Base-by-base conservation (phyloP, 176 grass and related monocot genomes). In the Zoysia pacifica region DNA sequence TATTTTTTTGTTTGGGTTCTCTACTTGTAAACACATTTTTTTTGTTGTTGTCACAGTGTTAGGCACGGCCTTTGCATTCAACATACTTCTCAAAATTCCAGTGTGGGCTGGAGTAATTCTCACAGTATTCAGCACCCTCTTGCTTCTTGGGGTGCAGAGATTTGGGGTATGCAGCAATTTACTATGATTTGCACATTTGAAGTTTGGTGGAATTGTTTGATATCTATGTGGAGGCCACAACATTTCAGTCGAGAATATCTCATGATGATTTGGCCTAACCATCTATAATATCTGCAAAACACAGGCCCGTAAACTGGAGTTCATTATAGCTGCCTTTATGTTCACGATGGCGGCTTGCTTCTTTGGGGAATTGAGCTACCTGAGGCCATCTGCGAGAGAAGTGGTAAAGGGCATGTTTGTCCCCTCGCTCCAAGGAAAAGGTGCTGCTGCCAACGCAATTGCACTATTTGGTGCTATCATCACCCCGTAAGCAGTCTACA, bases 321-420 rank as follows among this genome's bases (percentile, higher is more conserved):
- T 86, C 28, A 62, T 90, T 36, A 86, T 94, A 68, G 84, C 86
- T 2, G 65, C 82, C 1, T 78, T 84, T 63, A 90, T 97, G 73
- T 88, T 97, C 14, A 86, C 90, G 42, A 91, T 97, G 94, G 94
- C 87, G 8, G 89, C 82, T 1, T 97, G 94, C 81, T 94, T 91
- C 79, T 97, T 97, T 8, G 89, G 89, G 10, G 94, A 97, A 51
- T 55, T 97, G 68, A 88, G 86, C 84, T 94, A 93, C 39, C 69
- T 97, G 73, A 93, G 88, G 40, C 94, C 94, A 4, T 90, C 90
- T 0, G 84, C 91, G 10, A 16, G 8, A 2, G 86, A 93, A 54
- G 88, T 97, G 11, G 11, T 86, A 11, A 86, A 90, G 67, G 94
- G 94, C 62, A 84, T 97, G 70, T 91, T 97, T 69, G 72, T 91